phyloP scores from a whole-genome alignment of 768 basidiomycete species.

The Boletus coccyginus region DNA sequence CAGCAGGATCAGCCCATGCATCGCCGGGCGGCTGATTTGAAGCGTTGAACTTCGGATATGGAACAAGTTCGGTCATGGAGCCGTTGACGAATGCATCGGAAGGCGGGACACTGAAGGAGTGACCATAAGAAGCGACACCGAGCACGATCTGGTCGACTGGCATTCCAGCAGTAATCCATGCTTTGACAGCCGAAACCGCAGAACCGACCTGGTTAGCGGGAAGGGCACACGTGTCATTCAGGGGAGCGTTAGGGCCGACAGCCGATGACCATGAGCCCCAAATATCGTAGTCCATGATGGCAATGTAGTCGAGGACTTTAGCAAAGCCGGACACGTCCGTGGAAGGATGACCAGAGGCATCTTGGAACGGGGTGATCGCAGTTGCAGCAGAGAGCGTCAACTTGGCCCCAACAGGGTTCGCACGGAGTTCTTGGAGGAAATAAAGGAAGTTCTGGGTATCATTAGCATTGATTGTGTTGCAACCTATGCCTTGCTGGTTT shows the following conservation, averaged over 20 bases:
- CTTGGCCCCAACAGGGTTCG: conserved; percentile 45
- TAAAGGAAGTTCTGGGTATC: conserved; percentile 78
- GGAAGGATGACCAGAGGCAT: conserved; percentile 56
- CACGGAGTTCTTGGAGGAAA: conserved; percentile 70
- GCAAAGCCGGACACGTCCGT: conserved; percentile 72
- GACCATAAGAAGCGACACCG: conserved; percentile 80
- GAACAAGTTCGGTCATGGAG: conserved; percentile 36
- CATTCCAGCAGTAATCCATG: conserved; percentile 78
- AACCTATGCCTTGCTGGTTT: conserved; percentile 57
- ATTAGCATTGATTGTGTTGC: conserved; percentile 53
- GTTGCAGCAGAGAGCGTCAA: conserved; percentile 70
- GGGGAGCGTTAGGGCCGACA: conserved; percentile 78
- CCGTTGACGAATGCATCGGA: conserved; percentile 35
- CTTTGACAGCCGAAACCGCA: conserved; percentile 64
- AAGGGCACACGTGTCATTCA: conserved; percentile 72
- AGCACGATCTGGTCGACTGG: conserved; percentile 68
- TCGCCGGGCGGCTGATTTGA: conserved; percentile 50
- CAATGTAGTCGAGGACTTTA: conserved; percentile 62
- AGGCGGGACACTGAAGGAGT: conserved; percentile 54
- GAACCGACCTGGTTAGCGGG: conserved; percentile 63
- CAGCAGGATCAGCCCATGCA: conserved; percentile 48
- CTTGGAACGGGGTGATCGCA: conserved; percentile 63
- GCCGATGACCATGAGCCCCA: conserved; percentile 50
- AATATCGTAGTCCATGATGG: conserved; percentile 66
- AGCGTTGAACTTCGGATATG: conserved; percentile 51